These are phyloP conservation scores for Globisporangium orthogonon DNA, from an alignment of 352 stramenopile genomes.

Conservation along the genomic window DNA sequence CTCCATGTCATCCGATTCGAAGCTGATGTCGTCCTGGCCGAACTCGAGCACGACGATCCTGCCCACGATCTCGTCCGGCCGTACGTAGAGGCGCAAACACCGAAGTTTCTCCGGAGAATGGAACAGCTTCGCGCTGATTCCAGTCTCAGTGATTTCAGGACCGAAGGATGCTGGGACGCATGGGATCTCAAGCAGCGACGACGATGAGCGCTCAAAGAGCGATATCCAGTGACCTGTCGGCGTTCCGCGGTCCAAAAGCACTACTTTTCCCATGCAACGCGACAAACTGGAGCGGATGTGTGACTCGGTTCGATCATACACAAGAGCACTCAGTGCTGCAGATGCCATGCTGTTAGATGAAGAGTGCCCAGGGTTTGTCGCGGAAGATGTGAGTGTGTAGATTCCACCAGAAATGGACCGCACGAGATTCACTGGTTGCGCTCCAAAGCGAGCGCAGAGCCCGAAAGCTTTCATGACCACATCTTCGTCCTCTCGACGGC, in stretches of 20 bases:
- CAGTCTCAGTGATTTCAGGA: conserved; percentile 24
- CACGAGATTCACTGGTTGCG: conserved; percentile 33
- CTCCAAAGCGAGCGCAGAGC: conserved; percentile 47
- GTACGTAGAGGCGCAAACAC: conserved; percentile 56
- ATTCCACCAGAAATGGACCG: conserved; percentile 32
- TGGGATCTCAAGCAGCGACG: conserved; percentile 43
- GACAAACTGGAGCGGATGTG: conserved; percentile 36
- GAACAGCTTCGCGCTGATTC: conserved; percentile 40
- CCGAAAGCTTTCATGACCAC: conserved; percentile 26
- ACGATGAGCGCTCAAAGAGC: conserved; percentile 18
- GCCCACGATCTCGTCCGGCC: conserved; percentile 53
- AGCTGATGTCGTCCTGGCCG: conserved; percentile 46
- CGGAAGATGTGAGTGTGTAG: conserved; percentile 13
- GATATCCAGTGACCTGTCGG: conserved; percentile 53
- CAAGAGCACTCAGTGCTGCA: conserved; percentile 23
- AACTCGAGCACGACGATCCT: conserved; percentile 70
- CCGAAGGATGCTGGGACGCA: conserved; percentile 55
- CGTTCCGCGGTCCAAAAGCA: conserved; percentile 50
- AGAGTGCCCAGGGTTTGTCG: not conserved
- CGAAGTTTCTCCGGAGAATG: conserved; percentile 61
- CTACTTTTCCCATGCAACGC: conserved; percentile 40
- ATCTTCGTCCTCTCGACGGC: conserved; percentile 14
- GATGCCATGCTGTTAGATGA: conserved; percentile 7
- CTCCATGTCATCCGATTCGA: conserved; percentile 47
- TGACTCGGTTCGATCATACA: conserved; percentile 41